Evolutionary conservation across 1,284 basidiomycete genomes (phyloP).

Genomic region (Malassezia pachydermatis): DNA sequence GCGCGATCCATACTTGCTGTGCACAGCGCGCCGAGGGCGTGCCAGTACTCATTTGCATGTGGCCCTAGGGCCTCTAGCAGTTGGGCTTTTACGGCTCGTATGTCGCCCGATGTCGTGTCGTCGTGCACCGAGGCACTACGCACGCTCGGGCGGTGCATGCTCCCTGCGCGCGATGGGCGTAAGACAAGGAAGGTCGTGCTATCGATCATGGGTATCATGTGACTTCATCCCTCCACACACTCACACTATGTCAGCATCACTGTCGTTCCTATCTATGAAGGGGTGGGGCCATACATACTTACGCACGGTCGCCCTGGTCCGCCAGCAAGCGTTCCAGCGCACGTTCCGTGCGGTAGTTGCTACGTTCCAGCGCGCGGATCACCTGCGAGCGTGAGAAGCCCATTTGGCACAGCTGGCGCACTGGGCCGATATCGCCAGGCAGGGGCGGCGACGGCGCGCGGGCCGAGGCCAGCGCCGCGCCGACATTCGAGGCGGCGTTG

Average conservation of each 20-base stretch:
- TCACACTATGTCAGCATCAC: not conserved
- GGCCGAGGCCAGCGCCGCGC: not conserved
- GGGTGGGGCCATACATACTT: slow-evolving; percentile 1
- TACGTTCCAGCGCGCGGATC: slow-evolving; percentile 40
- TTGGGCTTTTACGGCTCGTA: slow-evolving; percentile 9
- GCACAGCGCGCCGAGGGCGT: slow-evolving; percentile 46
- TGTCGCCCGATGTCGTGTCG: not conserved
- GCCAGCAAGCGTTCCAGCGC: slow-evolving; percentile 38
- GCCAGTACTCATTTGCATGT: slow-evolving; percentile 48
- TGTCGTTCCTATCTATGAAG: not conserved
- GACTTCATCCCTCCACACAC: slow-evolving; percentile 4
- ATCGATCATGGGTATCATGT: slow-evolving; percentile 10
- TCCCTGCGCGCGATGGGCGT: not conserved
- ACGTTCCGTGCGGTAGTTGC: slow-evolving; percentile 42
- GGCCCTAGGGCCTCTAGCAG: slow-evolving; percentile 30
- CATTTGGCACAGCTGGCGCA: slow-evolving; percentile 45
- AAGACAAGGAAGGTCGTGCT: not conserved
- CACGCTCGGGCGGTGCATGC: not conserved
- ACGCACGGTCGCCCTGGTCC: slow-evolving; percentile 6
- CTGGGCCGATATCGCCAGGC: slow-evolving; percentile 38
- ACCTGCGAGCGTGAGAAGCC: slow-evolving; percentile 41
- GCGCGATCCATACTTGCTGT: slow-evolving; percentile 46
- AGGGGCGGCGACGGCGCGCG: slow-evolving; percentile 26
- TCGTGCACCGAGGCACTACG: not conserved
- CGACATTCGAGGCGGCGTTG: not conserved